phyloP scores from a whole-genome alignment of 148 eudicot species.

The Oxyria digyna region DNA sequence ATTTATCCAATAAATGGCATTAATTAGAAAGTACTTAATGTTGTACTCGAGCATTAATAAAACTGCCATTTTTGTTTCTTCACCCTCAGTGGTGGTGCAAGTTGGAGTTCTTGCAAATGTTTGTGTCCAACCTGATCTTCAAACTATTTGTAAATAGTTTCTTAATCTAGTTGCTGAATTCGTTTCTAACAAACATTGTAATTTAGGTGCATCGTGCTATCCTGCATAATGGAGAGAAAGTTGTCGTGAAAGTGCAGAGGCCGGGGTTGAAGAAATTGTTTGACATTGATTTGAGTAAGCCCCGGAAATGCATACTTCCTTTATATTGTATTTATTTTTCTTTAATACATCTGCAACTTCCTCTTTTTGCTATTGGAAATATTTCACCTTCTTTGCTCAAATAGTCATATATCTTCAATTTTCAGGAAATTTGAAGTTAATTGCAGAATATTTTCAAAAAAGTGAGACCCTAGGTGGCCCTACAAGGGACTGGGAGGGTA shows the following conservation, averaged over 20 bases:
- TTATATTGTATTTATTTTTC: too few species aligned
- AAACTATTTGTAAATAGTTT: not conserved
- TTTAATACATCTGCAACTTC: too few species aligned
- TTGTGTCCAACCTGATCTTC: not conserved
- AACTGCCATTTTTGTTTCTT: not conserved
- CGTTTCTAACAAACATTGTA: not conserved
- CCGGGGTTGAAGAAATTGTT: constrained; percentile 91
- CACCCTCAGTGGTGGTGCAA: not conserved
- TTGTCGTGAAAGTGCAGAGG: constrained; percentile 89
- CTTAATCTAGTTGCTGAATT: not conserved
- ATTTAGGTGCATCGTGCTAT: constrained; percentile 87
- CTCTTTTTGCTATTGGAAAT: not conserved
- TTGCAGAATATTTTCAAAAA: constrained; percentile 90
- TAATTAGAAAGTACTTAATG: not conserved
- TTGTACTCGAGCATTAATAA: not conserved
- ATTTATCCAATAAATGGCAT: too few species aligned
- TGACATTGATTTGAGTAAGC: constrained; percentile 94
- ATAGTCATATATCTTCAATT: constrained; percentile 1
- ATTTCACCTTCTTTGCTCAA: not conserved
- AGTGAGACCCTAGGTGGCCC: constrained; percentile 93
- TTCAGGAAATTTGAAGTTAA: constrained; percentile 79
- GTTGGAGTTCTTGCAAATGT: not conserved
- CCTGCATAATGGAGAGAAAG: constrained; percentile 88
- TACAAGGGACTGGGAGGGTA: constrained; percentile 87
- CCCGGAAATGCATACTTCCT: not conserved